Percentiles rank a stretch among this genome's conserved stretches.
These are phyloP conservation scores for Moesziomyces antarcticus DNA, from an alignment of 1,284 basidiomycete genomes.

Conservation along the genomic window DNA sequence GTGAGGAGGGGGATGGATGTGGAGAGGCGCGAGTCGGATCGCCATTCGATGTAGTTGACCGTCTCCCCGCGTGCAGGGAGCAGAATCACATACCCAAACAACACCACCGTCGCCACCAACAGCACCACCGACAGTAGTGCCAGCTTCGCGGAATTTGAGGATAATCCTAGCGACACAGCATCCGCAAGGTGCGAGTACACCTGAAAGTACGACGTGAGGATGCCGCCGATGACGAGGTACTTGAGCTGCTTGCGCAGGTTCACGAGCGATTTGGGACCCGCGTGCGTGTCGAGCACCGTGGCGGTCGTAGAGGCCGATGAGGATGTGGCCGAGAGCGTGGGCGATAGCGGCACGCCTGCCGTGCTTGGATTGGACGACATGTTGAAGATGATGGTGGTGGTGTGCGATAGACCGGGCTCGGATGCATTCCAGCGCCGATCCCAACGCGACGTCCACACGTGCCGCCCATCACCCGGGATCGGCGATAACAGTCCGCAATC, in stretches of 20 bases:
- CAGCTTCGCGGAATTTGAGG: constrained; percentile 6
- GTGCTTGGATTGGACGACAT: background rate
- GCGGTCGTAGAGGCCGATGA: constrained; percentile 25
- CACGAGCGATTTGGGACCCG: constrained; percentile 28
- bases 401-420: background rate
- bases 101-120: constrained; percentile 19
- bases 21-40: constrained; percentile 9
- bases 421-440: background rate
- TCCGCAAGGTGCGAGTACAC: constrained; percentile 30
- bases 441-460: no score
- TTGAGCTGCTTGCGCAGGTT: constrained; percentile 55
- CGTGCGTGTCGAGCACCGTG: constrained; percentile 24
- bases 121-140: constrained; percentile 16
- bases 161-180: constrained; percentile 9
- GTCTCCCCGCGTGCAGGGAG: constrained; percentile 31
- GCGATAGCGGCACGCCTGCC: constrained; percentile 3
- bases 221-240: constrained; percentile 34
- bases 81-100: constrained; percentile 37
- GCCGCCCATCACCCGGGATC: no score
- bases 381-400: constrained; percentile 1
- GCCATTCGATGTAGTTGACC: constrained; percentile 42
- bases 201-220: constrained; percentile 37
- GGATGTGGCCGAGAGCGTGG: constrained; percentile 23
- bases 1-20: constrained; percentile 39
- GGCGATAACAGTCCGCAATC: no score